Evolutionary conservation across 768 basidiomycete species (phyloP).

Genomic region (Rubroboletus satanas): DNA sequence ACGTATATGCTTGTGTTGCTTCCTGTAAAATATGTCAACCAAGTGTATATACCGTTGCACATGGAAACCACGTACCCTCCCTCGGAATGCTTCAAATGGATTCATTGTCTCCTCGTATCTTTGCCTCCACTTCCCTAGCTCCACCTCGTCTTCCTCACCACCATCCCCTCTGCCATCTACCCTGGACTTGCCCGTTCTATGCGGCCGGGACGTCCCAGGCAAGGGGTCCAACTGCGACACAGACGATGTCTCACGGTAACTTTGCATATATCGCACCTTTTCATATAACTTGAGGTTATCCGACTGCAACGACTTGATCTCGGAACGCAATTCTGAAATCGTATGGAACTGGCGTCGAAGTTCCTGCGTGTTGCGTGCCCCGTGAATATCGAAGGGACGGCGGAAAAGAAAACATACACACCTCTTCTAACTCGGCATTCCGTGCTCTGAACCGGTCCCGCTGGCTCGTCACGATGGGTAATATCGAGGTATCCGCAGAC

Average conservation of each 20-base stretch:
- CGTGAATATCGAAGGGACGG: neutral
- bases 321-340: no score
- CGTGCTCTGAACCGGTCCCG: constrained; percentile 96
- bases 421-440: constrained; percentile 98
- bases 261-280: no score
- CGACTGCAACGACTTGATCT: no score
- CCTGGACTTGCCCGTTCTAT: no score
- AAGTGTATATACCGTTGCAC: neutral
- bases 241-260: no score
- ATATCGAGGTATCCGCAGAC: constrained; percentile 86
- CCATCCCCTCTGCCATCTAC: constrained; percentile 13
- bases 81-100: constrained; percentile 76
- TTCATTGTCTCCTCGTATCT: constrained; percentile 71
- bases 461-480: constrained; percentile 98
- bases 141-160: constrained; percentile 46
- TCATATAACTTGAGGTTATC: no score
- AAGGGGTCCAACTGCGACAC: no score
- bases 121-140: constrained; percentile 81
- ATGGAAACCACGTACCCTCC: constrained; percentile 59
- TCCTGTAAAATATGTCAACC: constrained; percentile 52
- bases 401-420: constrained; percentile 27
- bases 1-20: constrained; percentile 88
- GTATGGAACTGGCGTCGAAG: no score
- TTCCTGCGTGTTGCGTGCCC: neutral
- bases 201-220: no score